Evolutionary conservation across 495 filamentous ascomycete genomes (phyloP).

Genomic region (Poronia punctata): DNA sequence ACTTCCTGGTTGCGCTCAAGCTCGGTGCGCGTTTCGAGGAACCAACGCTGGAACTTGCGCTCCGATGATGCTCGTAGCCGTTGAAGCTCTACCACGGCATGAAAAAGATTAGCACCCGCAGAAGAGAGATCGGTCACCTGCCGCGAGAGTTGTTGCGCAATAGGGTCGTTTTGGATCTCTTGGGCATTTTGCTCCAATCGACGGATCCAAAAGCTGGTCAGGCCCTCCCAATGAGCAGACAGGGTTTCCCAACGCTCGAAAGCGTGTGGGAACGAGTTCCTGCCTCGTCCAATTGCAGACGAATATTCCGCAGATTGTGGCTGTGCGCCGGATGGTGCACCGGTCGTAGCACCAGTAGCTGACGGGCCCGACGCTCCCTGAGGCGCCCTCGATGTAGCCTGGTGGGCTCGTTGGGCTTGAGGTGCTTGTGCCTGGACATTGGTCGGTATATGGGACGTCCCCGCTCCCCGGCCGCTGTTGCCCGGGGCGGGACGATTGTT

Average conservation of each 20-base stretch:
- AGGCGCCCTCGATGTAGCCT: constrained; percentile 6
- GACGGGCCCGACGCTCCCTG: constrained; percentile 13
- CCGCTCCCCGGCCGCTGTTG: constrained; percentile 10
- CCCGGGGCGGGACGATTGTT: constrained; percentile 15
- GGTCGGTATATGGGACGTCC: constrained; percentile 12
- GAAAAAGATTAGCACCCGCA: constrained; percentile 93
- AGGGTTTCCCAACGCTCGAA: constrained; percentile 96
- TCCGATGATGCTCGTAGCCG: constrained; percentile 93
- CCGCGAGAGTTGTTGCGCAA: constrained; percentile 80
- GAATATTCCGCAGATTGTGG: constrained; percentile 25
- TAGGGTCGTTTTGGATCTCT: constrained; percentile 70
- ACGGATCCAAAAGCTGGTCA: constrained; percentile 95
- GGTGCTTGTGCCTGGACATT: constrained; percentile 12
- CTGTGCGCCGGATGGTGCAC: constrained; percentile 17
- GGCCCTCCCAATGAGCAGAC: constrained; percentile 95
- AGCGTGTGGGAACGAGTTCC: constrained; percentile 78
- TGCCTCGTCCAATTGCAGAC: constrained; percentile 25
- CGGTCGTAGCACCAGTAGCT: constrained; percentile 12
- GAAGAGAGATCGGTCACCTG: constrained; percentile 95
- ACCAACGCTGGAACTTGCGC: constrained; percentile 97
- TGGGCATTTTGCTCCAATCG: constrained; percentile 82
- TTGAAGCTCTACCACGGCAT: constrained; percentile 94
- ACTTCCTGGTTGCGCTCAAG: constrained; percentile 79
- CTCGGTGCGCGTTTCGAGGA: constrained; percentile 86
- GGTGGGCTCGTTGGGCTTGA: constrained; percentile 16